phyloP scores from a whole-genome alignment of 768 basidiomycete species.

The Termitomyces sp. region DNA sequence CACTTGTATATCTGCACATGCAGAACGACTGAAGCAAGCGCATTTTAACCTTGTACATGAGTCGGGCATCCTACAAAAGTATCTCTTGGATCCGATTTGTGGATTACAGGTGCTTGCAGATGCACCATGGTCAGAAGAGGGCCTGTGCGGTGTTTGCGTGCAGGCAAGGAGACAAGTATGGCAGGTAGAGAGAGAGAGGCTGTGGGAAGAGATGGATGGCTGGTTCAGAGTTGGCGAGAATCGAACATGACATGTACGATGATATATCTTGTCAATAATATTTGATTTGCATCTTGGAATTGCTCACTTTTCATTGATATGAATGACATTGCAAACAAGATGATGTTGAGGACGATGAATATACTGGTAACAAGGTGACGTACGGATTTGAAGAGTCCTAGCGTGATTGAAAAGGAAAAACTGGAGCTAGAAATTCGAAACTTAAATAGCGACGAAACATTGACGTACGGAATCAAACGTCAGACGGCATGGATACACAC shows the following conservation, averaged over 20 bases:
- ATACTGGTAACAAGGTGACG: too few species aligned
- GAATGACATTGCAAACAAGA: too few species aligned
- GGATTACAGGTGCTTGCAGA: conserved; percentile 9
- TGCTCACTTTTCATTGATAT: too few species aligned
- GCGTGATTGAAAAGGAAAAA: too few species aligned
- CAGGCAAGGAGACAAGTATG: conserved; percentile 3
- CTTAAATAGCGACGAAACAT: too few species aligned
- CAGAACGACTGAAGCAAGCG: not conserved
- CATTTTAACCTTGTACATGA: conserved; percentile 6
- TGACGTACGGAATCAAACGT: too few species aligned
- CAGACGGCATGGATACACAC: too few species aligned
- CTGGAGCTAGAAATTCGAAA: too few species aligned
- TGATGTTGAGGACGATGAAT: too few species aligned
- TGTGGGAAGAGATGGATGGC: conserved; percentile 9
- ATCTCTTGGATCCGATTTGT: conserved; percentile 3
- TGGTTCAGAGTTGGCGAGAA: conserved; percentile 1
- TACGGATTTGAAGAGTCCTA: too few species aligned
- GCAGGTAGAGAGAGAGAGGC: conserved; percentile 4
- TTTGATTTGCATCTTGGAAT: too few species aligned
- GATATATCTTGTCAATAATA: too few species aligned
- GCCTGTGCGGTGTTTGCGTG: conserved; percentile 6
- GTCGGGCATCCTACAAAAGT: conserved; percentile 6
- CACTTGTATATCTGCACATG: conserved; percentile 1
- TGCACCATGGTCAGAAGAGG: conserved; percentile 9
- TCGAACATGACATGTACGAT: not conserved